Percentiles rank a stretch among this genome's conserved stretches.
Conservation (phyloP, 108 stramenopile species). For the Cylindrotheca fusiformis region DNA sequence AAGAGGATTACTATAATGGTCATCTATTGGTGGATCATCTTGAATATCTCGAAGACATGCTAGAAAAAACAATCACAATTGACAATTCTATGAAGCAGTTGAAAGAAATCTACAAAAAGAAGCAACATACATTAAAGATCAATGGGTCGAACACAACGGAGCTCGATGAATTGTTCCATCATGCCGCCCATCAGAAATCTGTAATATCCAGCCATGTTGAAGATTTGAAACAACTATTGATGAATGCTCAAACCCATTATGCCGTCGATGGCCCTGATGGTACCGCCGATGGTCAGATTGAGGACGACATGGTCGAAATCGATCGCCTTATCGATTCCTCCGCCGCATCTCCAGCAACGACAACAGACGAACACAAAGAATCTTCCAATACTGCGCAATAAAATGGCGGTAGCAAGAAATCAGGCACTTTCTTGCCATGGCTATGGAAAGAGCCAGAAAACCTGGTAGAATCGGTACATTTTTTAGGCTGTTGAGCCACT, state of each 20-base stretch:
- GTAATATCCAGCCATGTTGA: slow-evolving; percentile 9
- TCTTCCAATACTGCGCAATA: too few species aligned
- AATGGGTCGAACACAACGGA: background rate
- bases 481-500: too few species aligned
- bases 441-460: too few species aligned
- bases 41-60: slow-evolving; percentile 28
- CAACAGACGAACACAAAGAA: background rate
- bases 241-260: background rate
- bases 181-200: slow-evolving; percentile 7
- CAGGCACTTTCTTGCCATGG: too few species aligned
- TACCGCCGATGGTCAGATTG: slow-evolving; percentile 5
- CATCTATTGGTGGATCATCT: slow-evolving; percentile 17
- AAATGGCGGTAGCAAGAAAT: too few species aligned
- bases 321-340: background rate
- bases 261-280: slow-evolving; percentile 18
- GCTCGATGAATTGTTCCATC: slow-evolving; percentile 12
- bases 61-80: slow-evolving; percentile 18
- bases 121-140: background rate
- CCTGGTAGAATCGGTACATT: too few species aligned
- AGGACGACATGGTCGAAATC: background rate
- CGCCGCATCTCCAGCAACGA: too few species aligned
- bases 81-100: slow-evolving; percentile 17
- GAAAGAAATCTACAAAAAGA: slow-evolving; percentile 13
- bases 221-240: background rate
- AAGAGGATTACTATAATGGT: slow-evolving; percentile 21